phyloP scores from a whole-genome alignment of 106 monocot species.

The Hemerocallis citrina region DNA sequence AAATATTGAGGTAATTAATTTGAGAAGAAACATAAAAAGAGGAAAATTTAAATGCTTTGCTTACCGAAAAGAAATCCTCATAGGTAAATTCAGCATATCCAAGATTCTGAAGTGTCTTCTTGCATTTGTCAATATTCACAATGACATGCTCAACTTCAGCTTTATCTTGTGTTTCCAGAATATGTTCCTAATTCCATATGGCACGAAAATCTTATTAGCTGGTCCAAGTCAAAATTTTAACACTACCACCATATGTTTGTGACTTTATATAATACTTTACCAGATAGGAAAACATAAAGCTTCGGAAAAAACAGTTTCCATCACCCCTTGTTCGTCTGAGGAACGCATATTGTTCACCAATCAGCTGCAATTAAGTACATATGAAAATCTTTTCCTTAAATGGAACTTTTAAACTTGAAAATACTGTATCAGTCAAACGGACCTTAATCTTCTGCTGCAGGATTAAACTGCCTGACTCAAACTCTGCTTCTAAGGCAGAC shows the following conservation, averaged over 20 bases:
- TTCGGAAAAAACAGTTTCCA: slow-evolving; percentile 88
- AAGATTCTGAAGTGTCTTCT: slow-evolving; percentile 54
- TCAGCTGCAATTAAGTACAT: slow-evolving; percentile 33
- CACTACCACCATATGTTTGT: too few relatives aligned
- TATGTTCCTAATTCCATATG: slow-evolving; percentile 54
- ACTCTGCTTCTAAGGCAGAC: slow-evolving; percentile 71
- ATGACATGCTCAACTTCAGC: slow-evolving; percentile 51
- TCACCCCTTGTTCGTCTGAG: slow-evolving; percentile 78
- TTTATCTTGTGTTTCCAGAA: slow-evolving; percentile 72
- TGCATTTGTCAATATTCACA: slow-evolving; percentile 56
- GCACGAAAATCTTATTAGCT: slow-evolving; percentile 1
- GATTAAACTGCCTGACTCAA: slow-evolving; percentile 68
- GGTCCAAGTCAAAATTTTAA: too few relatives aligned
- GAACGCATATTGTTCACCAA: slow-evolving; percentile 67
- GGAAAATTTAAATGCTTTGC: slow-evolving; percentile 1
- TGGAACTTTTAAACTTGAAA: too few relatives aligned
- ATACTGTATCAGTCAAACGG: too few relatives aligned
- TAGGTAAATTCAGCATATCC: slow-evolving; percentile 92
- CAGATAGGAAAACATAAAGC: slow-evolving; percentile 96
- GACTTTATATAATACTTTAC: too few relatives aligned
- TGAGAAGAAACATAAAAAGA: not conserved
- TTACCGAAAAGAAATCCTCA: slow-evolving; percentile 88
- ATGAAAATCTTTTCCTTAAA: not conserved
- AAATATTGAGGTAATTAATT: not conserved
- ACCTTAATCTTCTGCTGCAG: slow-evolving; percentile 92